Base-by-base conservation (phyloP, 306 rosid species). In the Corylus americana region DNA sequence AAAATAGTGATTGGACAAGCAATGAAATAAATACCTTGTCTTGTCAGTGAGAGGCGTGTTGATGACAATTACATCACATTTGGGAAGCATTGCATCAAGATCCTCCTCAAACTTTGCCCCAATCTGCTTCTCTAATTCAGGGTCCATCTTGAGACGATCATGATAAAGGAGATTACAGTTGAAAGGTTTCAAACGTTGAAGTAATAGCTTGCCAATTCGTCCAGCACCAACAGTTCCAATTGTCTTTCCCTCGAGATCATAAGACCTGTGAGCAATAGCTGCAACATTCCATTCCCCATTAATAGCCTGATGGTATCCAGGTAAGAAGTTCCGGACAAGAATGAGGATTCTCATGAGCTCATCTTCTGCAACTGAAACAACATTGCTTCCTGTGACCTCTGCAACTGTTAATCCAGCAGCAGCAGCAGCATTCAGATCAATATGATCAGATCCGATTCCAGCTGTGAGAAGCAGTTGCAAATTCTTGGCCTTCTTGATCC, bases 261-360 rank as follows among this genome's bases (percentile, higher is more conserved):
- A 92, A 76, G 98, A 91, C 78, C 98, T 87, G 73, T 95, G 14
- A 14, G 98, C 88, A 83, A 95, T 90, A 55, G 90, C 98, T 77
- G 98, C 98, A 74, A 95, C 98, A 71, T 93, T 91, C 98, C 98
- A 95, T 31, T 95, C 98, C 27, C 98, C 98, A 29, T 3, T 79
- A 71, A 79, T 12, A 55, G 90, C 89, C 86, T 95, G 98, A 67
- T 88, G 92, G 78, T 92, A 76, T 11, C 96, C 98, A 0, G 98
- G 98, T 37, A 95, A 3, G 80, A 95, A 95, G 81, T 95, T 95
- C 89, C 98, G 86, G 63, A 89, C 74, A 0, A 95, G 97, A 86
- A 95, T 83, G 74, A 95, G 97, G 84, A 95, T 88, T 83, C 98
- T 87, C 98, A 95, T 85, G 73, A 95, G 92, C 81, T 95, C 98